Conservation (phyloP, 441 rosid genomes). For the Mallotus repandus region DNA sequence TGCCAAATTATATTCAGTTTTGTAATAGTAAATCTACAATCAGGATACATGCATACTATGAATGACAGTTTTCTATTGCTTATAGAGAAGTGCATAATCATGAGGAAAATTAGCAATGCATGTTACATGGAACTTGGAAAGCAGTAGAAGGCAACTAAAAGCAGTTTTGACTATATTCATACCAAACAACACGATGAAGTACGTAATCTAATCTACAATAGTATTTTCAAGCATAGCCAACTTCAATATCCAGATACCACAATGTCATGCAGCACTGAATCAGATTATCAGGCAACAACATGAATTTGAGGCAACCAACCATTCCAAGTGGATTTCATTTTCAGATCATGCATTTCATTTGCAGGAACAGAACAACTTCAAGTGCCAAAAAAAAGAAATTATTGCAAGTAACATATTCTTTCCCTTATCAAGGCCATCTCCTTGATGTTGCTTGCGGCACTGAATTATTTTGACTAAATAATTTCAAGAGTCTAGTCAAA, state of each 20-base stretch:
- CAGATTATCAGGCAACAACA: not conserved
- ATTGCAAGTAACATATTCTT: not conserved
- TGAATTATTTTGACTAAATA: not conserved
- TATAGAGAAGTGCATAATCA: too few species aligned
- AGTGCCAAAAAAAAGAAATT: too few species aligned
- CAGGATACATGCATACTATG: not conserved
- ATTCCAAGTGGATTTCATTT: not conserved
- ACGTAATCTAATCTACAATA: not conserved
- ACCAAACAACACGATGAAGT: not conserved
- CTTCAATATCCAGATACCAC: not conserved
- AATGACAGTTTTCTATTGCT: not conserved
- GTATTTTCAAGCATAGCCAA: not conserved
- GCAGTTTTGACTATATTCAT: not conserved
- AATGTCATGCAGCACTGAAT: not conserved
- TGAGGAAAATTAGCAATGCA: not conserved
- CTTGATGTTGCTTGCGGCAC: not conserved
- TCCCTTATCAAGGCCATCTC: not conserved
- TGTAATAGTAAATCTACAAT: not conserved
- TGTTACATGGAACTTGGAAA: not conserved
- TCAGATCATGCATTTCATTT: not conserved
- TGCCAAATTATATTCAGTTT: conserved; percentile 3
- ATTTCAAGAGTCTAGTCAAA: not conserved
- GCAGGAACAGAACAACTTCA: not conserved
- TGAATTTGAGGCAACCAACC: not conserved
- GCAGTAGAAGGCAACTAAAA: not conserved